Evolutionary conservation across 176 grass and related monocot genomes (phyloP).

Genomic region (Thinopyrum elongatum): DNA sequence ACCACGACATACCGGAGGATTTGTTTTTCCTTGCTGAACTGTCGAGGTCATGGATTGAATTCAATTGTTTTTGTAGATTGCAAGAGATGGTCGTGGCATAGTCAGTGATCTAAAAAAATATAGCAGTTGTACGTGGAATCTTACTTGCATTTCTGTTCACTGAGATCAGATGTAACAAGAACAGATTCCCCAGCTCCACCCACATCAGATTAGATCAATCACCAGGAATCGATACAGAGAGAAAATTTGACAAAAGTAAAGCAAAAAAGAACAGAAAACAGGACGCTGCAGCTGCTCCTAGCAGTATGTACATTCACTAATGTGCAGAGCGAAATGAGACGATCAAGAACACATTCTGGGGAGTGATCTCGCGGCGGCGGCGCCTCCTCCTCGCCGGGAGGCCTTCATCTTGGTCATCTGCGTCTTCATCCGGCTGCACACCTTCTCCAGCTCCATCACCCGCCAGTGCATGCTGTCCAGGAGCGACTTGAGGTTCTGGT

Average conservation of each 20-base stretch:
- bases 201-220: slow-evolving; percentile 10
- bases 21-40: slow-evolving; percentile 15
- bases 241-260: slow-evolving; percentile 22
- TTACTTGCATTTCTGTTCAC: slow-evolving; percentile 13
- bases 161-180: background rate
- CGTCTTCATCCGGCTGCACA: slow-evolving; percentile 78
- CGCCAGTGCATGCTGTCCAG: slow-evolving; percentile 89
- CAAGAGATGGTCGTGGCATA: background rate
- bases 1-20: background rate
- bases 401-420: slow-evolving; percentile 88
- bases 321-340: background rate
- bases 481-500: slow-evolving; percentile 80
- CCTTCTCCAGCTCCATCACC: slow-evolving; percentile 85
- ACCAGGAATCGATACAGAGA: slow-evolving; percentile 17
- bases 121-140: background rate
- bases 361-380: slow-evolving; percentile 47
- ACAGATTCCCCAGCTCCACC: slow-evolving; percentile 2
- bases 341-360: slow-evolving; percentile 96
- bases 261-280: background rate
- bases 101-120: background rate
- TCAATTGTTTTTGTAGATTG: background rate
- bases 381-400: slow-evolving; percentile 5
- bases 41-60: background rate
- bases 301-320: slow-evolving; percentile 39
- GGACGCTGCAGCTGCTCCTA: slow-evolving; percentile 18